These are phyloP conservation scores for Naumovozyma castellii DNA, from an alignment of 805 yeast species.

Conservation along the genomic window DNA sequence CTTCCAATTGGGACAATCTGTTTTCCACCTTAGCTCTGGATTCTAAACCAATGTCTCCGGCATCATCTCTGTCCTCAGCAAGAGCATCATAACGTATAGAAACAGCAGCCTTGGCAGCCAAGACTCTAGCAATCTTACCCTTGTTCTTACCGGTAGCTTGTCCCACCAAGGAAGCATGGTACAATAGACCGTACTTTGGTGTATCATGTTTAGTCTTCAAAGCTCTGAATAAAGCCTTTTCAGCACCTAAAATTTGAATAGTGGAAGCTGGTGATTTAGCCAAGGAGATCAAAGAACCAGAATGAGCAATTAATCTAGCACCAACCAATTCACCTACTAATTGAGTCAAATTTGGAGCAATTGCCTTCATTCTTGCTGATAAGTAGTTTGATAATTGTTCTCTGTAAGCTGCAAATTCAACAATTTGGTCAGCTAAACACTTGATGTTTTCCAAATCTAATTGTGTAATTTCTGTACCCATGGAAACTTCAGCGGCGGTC, in stretches of 20 bases:
- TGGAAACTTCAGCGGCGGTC: slow-evolving; percentile 90
- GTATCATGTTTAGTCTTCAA: slow-evolving; percentile 97
- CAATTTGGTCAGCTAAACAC: slow-evolving; percentile 90
- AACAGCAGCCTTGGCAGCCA: slow-evolving; percentile 97
- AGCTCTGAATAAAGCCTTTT: slow-evolving; percentile 97
- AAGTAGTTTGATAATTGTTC: slow-evolving; percentile 90
- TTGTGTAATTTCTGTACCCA: slow-evolving; percentile 98
- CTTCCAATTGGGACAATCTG: slow-evolving; percentile 90
- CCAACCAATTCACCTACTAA: slow-evolving; percentile 97
- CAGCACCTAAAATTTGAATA: slow-evolving; percentile 96
- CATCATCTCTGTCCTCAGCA: slow-evolving; percentile 93
- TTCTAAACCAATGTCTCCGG: slow-evolving; percentile 85
- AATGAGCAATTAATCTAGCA: slow-evolving; percentile 94
- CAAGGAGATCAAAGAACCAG: slow-evolving; percentile 87
- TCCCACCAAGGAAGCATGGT: slow-evolving; percentile 95
- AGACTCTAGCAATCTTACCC: slow-evolving; percentile 97
- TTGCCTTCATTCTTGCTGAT: slow-evolving; percentile 93
- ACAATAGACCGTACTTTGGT: slow-evolving; percentile 93
- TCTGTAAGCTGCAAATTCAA: slow-evolving; percentile 91
- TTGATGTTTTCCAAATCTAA: slow-evolving; percentile 79
- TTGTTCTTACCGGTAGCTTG: slow-evolving; percentile 97
- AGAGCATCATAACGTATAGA: slow-evolving; percentile 93
- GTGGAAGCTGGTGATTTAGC: slow-evolving; percentile 99
- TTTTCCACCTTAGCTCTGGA: slow-evolving; percentile 90
- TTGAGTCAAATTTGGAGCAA: slow-evolving; percentile 94